Evolutionary conservation across 2,329 filamentous ascomycete genomes (phyloP), one percentile per base, ranked within the genome.

Genomic region (Dothideomycetes sp.): DNA sequence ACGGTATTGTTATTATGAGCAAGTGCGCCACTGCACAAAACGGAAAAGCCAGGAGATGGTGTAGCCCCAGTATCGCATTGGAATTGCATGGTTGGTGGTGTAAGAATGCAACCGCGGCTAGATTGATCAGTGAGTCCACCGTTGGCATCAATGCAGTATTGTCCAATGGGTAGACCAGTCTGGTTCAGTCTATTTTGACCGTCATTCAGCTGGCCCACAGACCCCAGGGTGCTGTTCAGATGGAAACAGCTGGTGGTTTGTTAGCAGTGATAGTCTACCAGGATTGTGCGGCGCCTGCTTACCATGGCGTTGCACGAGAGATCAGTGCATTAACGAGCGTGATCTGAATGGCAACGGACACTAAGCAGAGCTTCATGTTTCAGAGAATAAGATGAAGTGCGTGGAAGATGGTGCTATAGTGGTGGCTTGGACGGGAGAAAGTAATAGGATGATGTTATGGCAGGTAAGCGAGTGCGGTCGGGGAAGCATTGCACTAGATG

Each of bases 71-170:
- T 47, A 47, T 82, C 77, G 49, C 79, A 81, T 52, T 80, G 76
- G 43, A 76, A 72, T 35, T 78, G 72, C 19, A 65, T 68, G 1
- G 74, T 76, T 0, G 71, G 68, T 31, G 68, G 64, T 46, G 77
- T 81, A 51, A 80, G 61, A 57, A 79, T 77, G 52, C 79, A 82
- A 15, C 77, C 76, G 42, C 73, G 66, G 33, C 70, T 70, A 35
- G 64, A 63, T 35, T 60, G 55, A 52, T 81, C 78, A 14, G 63
- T 71, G 44, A 83, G 66, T 7, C 56, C 62, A 33, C 71, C 69
- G 37, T 66, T 65, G 12, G 63, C 62, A 45, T 68, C 63, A 49
- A 81, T 66, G 42, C 67, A 76, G 53, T 73, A 81, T 7, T 66
- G 62, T 11, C 66, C 66, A 34, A 65, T 52, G 4, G 59, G 46